Base-by-base conservation (phyloP, 371 early-diverging fungal species). In the Actinomortierella ambigua region DNA sequence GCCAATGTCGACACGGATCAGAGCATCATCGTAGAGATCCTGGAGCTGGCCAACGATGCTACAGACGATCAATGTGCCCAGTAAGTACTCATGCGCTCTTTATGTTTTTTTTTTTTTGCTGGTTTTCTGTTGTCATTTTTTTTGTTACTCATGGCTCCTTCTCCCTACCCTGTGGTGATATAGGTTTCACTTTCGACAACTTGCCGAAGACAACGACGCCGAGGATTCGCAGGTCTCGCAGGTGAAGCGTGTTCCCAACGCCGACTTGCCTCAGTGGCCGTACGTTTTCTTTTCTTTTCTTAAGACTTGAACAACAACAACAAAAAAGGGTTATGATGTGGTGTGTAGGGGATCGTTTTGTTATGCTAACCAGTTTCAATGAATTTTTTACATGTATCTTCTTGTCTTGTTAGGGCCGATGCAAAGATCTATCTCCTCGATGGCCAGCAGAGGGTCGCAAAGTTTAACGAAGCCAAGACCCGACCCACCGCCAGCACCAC, bases 11-110 rank as follows among this genome's bases (percentile, higher is more conserved):
- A 77, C 0, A 86, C 88, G 9, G 92, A 94, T 57, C 88, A 90
- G 63, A 92, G 91, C 76, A 71, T 96, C 22, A 93, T 95, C 50
- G 73, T 95, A 43, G 96, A 96, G 75, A 76, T 96, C 22, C 73
- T 95, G 46, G 90, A 95, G 54, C 68, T 82, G 58, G 89, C 80
- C 0, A 43, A 59, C 1, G 87, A 89, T 13, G 76, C 82, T 1
- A 15, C 64, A 13, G 77, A 80, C 48, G 84, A 83, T 13, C 77
- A 80, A 17, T 79, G 83, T 40, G 84, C 90, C 23, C 78, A 65
- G 86, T 90, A 84, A 70, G 58, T 51, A 20, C 8, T 46, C 46
- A 46, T 17, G 8, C 46, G 4, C 17, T 46, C 46, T 18, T 18
- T 46, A 26, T 13, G 4, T 18, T 23, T 17, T 23, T 29, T 24